Conservation (phyloP, 2,329 filamentous ascomycete species). For the Berkeleyomyces rouxiae region DNA sequence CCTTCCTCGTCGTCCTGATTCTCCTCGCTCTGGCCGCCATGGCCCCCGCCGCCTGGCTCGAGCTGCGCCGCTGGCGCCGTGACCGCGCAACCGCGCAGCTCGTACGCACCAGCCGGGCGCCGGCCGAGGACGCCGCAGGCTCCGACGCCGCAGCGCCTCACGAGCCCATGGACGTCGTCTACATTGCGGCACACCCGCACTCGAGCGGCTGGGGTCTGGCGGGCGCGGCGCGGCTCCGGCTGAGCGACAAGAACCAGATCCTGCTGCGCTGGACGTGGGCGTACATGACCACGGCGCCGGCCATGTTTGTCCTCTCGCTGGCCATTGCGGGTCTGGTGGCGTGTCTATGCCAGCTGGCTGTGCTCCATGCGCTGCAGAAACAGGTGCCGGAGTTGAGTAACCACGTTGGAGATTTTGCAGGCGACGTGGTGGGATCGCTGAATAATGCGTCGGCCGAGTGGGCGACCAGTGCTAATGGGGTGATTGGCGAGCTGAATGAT, state of each 20-base stretch:
- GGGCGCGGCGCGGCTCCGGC: constrained; percentile 47
- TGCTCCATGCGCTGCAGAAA: constrained; percentile 57
- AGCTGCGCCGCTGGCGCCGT: constrained; percentile 59
- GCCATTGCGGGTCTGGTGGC: constrained; percentile 68
- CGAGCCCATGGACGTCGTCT: constrained; percentile 76
- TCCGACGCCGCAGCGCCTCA: constrained; percentile 28
- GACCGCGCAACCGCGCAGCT: constrained; percentile 55
- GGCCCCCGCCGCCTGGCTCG: constrained; percentile 61
- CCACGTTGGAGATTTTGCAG: constrained; percentile 64
- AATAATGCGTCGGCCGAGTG: constrained; percentile 59
- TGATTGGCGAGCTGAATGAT: constrained; percentile 51
- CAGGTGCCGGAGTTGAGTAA: constrained; percentile 58
- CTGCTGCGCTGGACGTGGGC: constrained; percentile 70
- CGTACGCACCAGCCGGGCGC: constrained; percentile 26
- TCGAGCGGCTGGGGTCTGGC: constrained; percentile 58
- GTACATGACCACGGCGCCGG: constrained; percentile 71
- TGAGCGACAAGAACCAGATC: constrained; percentile 47
- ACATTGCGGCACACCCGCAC: constrained; percentile 68
- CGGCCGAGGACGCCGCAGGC: neutral
- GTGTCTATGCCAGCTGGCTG: constrained; percentile 64
- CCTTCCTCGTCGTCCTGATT: constrained; percentile 60
- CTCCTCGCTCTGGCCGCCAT: constrained; percentile 57
- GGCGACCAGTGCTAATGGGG: constrained; percentile 59
- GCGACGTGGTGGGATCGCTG: constrained; percentile 56
- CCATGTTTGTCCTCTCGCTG: constrained; percentile 72